Conservation (phyloP, 257 asterid genomes). For the Anisodus acutangulus region DNA sequence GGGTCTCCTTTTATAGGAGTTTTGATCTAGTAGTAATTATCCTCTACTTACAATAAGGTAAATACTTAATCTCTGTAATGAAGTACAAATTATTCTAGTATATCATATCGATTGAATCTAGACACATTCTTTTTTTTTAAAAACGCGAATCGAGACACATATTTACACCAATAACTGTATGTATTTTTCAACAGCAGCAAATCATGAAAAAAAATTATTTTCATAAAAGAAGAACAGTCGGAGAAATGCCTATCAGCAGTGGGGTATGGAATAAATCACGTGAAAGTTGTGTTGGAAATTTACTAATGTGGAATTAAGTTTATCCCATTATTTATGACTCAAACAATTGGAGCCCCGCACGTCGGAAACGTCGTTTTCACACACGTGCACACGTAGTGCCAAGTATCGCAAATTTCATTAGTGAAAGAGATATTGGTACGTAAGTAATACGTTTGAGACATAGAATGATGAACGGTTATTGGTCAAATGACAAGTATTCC, state of each 20-base stretch:
- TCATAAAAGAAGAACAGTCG: neutral
- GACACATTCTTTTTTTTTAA: neutral
- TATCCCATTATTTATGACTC: too few species aligned
- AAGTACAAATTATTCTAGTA: neutral
- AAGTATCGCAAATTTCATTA: too few species aligned
- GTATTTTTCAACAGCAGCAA: neutral
- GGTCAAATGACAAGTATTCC: too few species aligned
- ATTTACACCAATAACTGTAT: neutral
- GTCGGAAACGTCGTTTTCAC: too few species aligned
- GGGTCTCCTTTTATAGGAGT: constrained; percentile 2
- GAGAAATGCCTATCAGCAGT: neutral
- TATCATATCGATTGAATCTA: neutral
- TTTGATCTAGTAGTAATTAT: constrained; percentile 12
- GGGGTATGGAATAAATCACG: neutral
- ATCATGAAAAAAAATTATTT: neutral
- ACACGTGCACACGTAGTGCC: too few species aligned
- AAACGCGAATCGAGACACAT: neutral
- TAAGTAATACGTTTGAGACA: too few species aligned
- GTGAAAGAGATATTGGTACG: too few species aligned
- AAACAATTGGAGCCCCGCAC: too few species aligned
- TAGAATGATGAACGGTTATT: too few species aligned
- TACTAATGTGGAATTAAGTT: too few species aligned
- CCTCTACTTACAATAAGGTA: neutral
- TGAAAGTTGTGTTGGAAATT: too few species aligned
- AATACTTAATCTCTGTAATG: neutral